Percentiles rank a stretch among this genome's conserved stretches.
Conservation (phyloP, 805 yeast genomes). For the Yarrowia deformans region DNA sequence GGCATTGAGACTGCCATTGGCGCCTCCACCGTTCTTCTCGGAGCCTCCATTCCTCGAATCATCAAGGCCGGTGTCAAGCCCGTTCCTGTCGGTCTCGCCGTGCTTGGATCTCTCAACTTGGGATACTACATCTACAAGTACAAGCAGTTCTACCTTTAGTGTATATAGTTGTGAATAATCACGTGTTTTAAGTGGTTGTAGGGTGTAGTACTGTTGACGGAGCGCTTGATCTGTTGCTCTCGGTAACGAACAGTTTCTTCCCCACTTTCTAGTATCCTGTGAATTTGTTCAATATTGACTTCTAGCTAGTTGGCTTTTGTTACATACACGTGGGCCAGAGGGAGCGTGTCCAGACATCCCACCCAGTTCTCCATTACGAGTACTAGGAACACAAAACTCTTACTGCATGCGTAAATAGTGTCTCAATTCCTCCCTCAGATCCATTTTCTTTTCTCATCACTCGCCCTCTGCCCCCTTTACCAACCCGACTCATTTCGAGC, state of each 20-base stretch:
- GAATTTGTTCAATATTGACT: too few species aligned
- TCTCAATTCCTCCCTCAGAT: not conserved
- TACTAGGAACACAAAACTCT: not conserved
- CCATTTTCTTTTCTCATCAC: not conserved
- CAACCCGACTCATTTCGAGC: not conserved
- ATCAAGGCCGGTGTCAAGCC: conserved; percentile 66
- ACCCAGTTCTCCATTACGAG: not conserved
- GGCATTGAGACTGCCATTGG: conserved; percentile 86
- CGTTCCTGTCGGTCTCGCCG: conserved; percentile 71
- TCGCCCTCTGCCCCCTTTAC: not conserved
- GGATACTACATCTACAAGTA: conserved; percentile 77
- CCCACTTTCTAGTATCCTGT: too few species aligned
- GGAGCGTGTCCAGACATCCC: too few species aligned
- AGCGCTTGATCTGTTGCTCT: not conserved
- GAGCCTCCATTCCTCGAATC: conserved; percentile 79
- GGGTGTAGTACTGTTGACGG: not conserved
- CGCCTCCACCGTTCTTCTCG: conserved; percentile 67
- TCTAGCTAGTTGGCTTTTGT: too few species aligned
- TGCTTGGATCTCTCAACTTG: conserved; percentile 67
- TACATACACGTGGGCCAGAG: too few species aligned
- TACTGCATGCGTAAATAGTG: not conserved
- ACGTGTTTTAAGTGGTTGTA: not conserved
- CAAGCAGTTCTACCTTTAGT: conserved; percentile 63
- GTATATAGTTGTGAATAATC: conserved; percentile 21
- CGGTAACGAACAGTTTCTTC: too few species aligned